Conservation (phyloP, 108 stramenopile genomes). For the Cyclotella atomus region DNA sequence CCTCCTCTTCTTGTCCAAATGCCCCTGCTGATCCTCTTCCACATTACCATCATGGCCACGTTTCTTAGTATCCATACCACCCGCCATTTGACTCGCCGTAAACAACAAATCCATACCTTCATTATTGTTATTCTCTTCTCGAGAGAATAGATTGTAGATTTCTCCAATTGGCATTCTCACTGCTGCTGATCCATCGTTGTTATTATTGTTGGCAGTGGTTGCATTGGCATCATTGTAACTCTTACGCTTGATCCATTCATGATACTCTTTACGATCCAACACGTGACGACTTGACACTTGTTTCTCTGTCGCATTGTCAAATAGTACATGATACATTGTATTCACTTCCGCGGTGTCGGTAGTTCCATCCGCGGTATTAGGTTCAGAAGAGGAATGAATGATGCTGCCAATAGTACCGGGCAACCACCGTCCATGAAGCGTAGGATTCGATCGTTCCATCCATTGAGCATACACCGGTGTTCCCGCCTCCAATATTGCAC, state of each 20-base stretch:
- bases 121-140: neutral
- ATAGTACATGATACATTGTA: constrained; percentile 32
- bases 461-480: constrained; percentile 24
- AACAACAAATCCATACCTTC: constrained; percentile 31
- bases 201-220: too few relatives aligned
- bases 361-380: too few relatives aligned
- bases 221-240: neutral
- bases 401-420: constrained; percentile 23
- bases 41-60: too few relatives aligned
- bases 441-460: constrained; percentile 24
- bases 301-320: constrained; percentile 34
- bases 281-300: constrained; percentile 7
- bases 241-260: constrained; percentile 19
- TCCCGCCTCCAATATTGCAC: constrained; percentile 11
- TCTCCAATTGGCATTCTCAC: constrained; percentile 13
- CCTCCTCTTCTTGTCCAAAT: neutral
- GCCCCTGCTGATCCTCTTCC: too few relatives aligned
- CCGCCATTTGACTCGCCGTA: constrained; percentile 28
- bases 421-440: constrained; percentile 13
- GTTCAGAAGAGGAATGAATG: neutral
- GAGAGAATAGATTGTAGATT: constrained; percentile 19
- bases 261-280: constrained; percentile 30
- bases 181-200: too few relatives aligned
- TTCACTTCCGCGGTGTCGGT: too few relatives aligned
- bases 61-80: neutral